A percentile compares a stretch with the other conserved stretches of the same genome.
phyloP scores from a whole-genome alignment of 2,329 filamentous ascomycete species.

The Sporothrix variecibatus region DNA sequence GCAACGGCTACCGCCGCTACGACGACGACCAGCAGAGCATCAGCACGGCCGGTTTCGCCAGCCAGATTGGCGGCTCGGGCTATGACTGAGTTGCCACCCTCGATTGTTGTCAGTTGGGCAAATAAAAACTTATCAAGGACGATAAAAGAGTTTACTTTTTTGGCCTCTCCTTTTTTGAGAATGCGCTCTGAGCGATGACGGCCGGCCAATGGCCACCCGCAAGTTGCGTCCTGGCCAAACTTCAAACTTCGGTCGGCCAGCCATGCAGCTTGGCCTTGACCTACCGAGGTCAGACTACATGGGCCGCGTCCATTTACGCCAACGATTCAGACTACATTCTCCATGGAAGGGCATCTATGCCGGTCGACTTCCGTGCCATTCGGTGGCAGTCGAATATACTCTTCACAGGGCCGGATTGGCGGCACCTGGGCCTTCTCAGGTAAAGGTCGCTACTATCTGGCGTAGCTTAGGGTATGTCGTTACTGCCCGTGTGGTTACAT shows the following conservation, averaged over 20 bases:
- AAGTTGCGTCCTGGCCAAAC: no score
- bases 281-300: no score
- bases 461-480: neutral
- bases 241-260: no score
- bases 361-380: neutral
- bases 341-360: neutral
- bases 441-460: neutral
- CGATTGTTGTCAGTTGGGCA: neutral
- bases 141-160: neutral
- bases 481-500: neutral
- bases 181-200: neutral
- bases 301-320: neutral
- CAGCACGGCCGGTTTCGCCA: slow-evolving; percentile 93
- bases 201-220: no score
- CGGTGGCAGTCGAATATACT: neutral
- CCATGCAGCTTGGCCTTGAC: no score
- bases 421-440: no score
- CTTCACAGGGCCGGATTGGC: no score
- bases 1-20: slow-evolving; percentile 69
- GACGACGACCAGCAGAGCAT: slow-evolving; percentile 97
- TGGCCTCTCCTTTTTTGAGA: neutral
- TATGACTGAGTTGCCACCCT: slow-evolving; percentile 50
- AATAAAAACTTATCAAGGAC: neutral
- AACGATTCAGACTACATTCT: neutral
- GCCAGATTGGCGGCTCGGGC: slow-evolving; percentile 72